Percentiles rank a stretch among this genome's conserved stretches.
Evolutionary conservation across 2,329 filamentous ascomycete genomes (phyloP).

Genomic region (Dryadomyces quercivorus): DNA sequence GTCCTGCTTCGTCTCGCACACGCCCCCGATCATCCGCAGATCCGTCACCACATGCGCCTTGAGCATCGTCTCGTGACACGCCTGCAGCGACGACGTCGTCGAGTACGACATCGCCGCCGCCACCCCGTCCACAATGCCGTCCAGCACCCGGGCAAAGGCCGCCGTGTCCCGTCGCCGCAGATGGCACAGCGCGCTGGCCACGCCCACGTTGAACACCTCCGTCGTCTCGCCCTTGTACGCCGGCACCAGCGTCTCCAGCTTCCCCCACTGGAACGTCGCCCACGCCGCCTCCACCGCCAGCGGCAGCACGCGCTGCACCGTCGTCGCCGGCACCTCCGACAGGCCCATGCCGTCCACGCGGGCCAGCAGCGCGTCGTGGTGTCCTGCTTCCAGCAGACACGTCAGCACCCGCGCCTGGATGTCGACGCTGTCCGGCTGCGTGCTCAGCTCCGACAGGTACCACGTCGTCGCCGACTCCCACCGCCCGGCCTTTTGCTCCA

Average conservation of each 20-base stretch:
- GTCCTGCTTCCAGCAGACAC: conserved; percentile 89
- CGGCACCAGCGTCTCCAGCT: conserved; percentile 54
- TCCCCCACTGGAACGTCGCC: conserved; percentile 74
- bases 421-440: conserved; percentile 64
- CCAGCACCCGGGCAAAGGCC: conserved; percentile 45
- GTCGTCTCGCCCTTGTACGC: conserved; percentile 31
- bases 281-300: conserved; percentile 87
- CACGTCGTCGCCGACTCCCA: conserved; percentile 95
- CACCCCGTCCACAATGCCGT: conserved; percentile 55
- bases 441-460: conserved; percentile 84
- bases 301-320: conserved; percentile 55
- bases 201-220: conserved; percentile 69
- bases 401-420: conserved; percentile 73
- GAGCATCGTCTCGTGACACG: conserved; percentile 73
- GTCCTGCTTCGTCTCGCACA: background rate
- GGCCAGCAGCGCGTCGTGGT: conserved; percentile 79
- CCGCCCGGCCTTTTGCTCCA: conserved; percentile 82
- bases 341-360: conserved; percentile 66
- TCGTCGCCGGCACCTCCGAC: conserved; percentile 26
- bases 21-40: conserved; percentile 59
- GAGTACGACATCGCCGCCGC: conserved; percentile 64
- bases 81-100: conserved; percentile 67
- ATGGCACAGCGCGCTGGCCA: conserved; percentile 56
- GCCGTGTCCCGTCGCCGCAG: conserved; percentile 39
- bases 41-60: conserved; percentile 82